These are phyloP conservation scores for Paratinospora sagittata DNA, from an alignment of 164 flowering plant genomes.

Conservation along the genomic window DNA sequence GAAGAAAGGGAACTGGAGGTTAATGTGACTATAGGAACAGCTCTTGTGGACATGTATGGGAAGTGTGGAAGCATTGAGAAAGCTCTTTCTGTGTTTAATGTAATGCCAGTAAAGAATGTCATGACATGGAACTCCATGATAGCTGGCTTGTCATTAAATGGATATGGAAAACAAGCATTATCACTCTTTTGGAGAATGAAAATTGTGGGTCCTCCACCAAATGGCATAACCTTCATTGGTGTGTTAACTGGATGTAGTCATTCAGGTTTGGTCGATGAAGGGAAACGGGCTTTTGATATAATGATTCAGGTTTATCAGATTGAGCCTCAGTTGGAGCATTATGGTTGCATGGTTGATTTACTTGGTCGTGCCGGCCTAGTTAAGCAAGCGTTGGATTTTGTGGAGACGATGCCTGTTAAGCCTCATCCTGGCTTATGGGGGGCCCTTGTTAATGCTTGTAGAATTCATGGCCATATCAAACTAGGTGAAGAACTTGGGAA, in stretches of 20 bases:
- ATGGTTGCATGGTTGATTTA: slow-evolving; percentile 35
- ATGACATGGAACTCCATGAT: slow-evolving; percentile 30
- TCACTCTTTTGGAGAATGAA: slow-evolving; percentile 24
- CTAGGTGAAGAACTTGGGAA: slow-evolving; percentile 30
- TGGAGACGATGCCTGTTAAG: slow-evolving; percentile 22
- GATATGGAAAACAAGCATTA: slow-evolving; percentile 24
- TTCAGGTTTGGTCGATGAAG: slow-evolving; percentile 28
- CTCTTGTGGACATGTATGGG: slow-evolving; percentile 30
- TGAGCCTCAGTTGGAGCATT: slow-evolving; percentile 27
- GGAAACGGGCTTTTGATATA: slow-evolving; percentile 14
- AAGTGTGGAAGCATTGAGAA: slow-evolving; percentile 26
- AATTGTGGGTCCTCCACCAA: slow-evolving; percentile 19
- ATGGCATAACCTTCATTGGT: slow-evolving; percentile 24
- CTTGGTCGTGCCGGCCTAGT: slow-evolving; percentile 32
- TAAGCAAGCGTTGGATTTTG: slow-evolving; percentile 29
- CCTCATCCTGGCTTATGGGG: slow-evolving; percentile 37
- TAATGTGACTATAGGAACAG: slow-evolving; percentile 22
- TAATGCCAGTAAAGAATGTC: slow-evolving; percentile 25
- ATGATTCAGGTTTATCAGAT: slow-evolving; percentile 24
- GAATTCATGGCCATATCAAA: slow-evolving; percentile 29
- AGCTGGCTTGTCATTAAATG: slow-evolving; percentile 28
- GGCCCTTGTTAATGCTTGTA: slow-evolving; percentile 31
- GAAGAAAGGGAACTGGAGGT: slow-evolving; percentile 12
- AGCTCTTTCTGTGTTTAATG: slow-evolving; percentile 23
- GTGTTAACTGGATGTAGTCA: slow-evolving; percentile 32